Conservation (phyloP, 495 filamentous ascomycete species). For the Xylaria castorea region DNA sequence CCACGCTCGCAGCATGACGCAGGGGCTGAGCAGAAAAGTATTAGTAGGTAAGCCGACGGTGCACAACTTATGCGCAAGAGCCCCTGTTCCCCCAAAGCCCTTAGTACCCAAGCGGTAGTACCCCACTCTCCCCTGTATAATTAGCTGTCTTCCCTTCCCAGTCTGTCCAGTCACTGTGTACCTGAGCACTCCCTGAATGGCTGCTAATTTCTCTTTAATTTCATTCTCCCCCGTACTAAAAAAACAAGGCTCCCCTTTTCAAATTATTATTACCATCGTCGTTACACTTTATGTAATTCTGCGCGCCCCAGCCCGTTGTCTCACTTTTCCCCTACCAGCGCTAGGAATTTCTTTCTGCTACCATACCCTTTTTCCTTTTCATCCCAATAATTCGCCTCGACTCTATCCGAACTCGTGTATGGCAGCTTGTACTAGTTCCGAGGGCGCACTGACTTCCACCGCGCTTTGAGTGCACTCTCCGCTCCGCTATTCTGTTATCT, state of each 20-base stretch:
- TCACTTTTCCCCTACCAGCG: constrained; percentile 39
- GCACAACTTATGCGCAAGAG: not conserved
- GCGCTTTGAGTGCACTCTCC: constrained; percentile 28
- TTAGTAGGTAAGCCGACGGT: not conserved
- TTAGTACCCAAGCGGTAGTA: constrained; percentile 13
- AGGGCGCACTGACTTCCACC: constrained; percentile 41
- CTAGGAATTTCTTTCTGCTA: constrained; percentile 33
- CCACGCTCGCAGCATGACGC: not conserved
- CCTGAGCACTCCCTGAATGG: constrained; percentile 38
- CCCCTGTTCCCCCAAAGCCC: not conserved
- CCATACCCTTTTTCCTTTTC: constrained; percentile 31
- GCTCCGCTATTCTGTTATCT: constrained; percentile 20
- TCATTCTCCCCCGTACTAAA: constrained; percentile 42
- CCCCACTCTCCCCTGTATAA: constrained; percentile 15
- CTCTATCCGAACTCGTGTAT: constrained; percentile 25
- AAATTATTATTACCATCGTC: constrained; percentile 44
- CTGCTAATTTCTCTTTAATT: constrained; percentile 44
- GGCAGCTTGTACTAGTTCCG: constrained; percentile 29
- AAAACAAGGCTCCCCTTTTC: constrained; percentile 49
- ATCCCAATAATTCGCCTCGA: constrained; percentile 29
- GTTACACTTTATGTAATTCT: constrained; percentile 44
- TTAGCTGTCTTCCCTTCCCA: constrained; percentile 17
- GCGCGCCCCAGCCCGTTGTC: constrained; percentile 33
- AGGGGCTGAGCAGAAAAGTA: constrained; percentile 7
- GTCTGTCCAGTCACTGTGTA: constrained; percentile 10